Conservation (phyloP, 495 filamentous ascomycete genomes). For the Penicillium atrosanguineum region DNA sequence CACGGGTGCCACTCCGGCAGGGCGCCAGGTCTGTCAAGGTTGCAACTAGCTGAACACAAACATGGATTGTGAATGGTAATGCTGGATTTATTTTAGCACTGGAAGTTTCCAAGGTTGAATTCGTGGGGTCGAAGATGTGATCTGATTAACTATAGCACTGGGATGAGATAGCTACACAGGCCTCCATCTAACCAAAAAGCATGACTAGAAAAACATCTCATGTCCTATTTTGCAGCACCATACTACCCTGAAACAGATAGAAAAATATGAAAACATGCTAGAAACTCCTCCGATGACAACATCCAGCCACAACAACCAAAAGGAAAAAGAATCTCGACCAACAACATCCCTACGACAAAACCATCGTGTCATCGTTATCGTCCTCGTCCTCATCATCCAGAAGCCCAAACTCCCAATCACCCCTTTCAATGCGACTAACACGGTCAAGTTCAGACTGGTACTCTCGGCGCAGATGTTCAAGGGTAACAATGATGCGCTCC, state of each 20-base stretch:
- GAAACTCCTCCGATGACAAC: slow-evolving; percentile 19
- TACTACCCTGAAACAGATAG: slow-evolving; percentile 16
- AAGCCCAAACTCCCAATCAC: slow-evolving; percentile 59
- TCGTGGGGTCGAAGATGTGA: neutral
- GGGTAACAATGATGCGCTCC: slow-evolving; percentile 61
- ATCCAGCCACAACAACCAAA: slow-evolving; percentile 16
- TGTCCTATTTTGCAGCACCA: slow-evolving; percentile 20
- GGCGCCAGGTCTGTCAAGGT: neutral
- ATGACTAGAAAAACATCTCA: slow-evolving; percentile 1
- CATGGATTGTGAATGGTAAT: neutral
- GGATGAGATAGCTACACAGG: too few species aligned
- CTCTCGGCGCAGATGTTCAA: slow-evolving; percentile 78
- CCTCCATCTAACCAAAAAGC: neutral
- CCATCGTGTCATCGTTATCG: slow-evolving; percentile 46
- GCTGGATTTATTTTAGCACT: neutral
- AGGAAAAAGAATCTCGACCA: slow-evolving; percentile 6
- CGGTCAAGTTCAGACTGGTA: slow-evolving; percentile 87
- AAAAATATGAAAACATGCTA: slow-evolving; percentile 15
- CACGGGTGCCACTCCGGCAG: too few species aligned
- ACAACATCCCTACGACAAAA: slow-evolving; percentile 28
- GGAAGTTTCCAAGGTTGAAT: neutral
- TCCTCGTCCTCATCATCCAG: slow-evolving; percentile 30
- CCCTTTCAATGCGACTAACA: slow-evolving; percentile 58
- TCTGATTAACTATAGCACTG: too few species aligned
- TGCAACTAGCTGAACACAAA: neutral